Evolutionary conservation across 108 stramenopile genomes (phyloP), one percentile per base, ranked within the genome.

Genomic region (Epipyxis sp.): DNA sequence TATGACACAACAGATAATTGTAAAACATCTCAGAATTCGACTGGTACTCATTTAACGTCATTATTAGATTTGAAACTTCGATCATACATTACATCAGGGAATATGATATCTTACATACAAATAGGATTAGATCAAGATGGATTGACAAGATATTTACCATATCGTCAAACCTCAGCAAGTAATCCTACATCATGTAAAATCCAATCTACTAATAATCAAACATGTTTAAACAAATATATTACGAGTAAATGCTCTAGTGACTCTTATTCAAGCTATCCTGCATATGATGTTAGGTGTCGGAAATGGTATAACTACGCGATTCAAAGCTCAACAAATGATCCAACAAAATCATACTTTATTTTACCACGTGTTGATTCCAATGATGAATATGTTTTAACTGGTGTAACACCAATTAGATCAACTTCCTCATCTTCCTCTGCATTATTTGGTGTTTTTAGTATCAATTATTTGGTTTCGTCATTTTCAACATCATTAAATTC

Each of bases 301-400:
- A 6, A 29, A 6, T 65, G 61, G 61, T 65, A 65, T 65, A n/a
- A n/a, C n/a, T n/a, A n/a, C n/a, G 61, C 61, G 3, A 32, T 37
- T 16, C 30, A 32, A 10, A 32, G 34, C 61, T 13, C 6, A 13
- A 6, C 6, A 13, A 6, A 50, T 50, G 20, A 6, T 6, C 30
- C 61, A 6, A 16, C 3, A 37, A 29, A 37, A 10, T 16, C 25
- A 10, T 29, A 35, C 6, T 65, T 65, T 37, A 29, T 35, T 16
- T 13, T 6, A 29, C 61, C 61, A 6, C 61, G 61, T 29, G 30
- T 65, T 10, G 27, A 16, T 29, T 32, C 30, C 25, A 32, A 37
- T 37, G 61, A 32, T 16, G 6, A 3, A 32, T 13, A 32, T 3
- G 61, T 65, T 6, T 37, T 65, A 32, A 65, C 61, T 29, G 35